Percentiles rank a stretch among this genome's conserved stretches.
phyloP scores from a whole-genome alignment of 345 rosid genomes.

The Raphanus sativus region DNA sequence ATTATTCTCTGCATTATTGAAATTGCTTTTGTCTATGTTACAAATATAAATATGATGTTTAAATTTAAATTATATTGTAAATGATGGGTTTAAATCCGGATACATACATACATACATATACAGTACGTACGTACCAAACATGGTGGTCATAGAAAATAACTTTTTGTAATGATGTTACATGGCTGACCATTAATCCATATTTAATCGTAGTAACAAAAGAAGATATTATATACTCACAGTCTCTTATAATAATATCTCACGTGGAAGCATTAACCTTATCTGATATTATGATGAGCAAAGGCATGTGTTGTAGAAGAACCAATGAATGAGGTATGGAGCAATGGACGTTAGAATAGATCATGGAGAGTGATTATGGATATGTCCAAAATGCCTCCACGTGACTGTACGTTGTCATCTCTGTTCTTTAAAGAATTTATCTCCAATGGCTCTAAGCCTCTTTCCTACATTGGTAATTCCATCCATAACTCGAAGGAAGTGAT shows the following conservation, averaged over 20 bases:
- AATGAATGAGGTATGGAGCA: slow-evolving; percentile 39
- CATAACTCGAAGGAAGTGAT: slow-evolving; percentile 26
- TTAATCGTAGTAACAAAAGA: neutral
- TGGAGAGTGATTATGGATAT: slow-evolving; percentile 7
- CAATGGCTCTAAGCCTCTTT: neutral
- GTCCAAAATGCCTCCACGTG: slow-evolving; percentile 34
- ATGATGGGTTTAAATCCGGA: neutral
- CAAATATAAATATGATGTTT: neutral
- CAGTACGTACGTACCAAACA: neutral
- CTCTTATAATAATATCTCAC: neutral
- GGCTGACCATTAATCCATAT: neutral
- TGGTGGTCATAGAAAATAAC: neutral
- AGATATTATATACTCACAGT: neutral
- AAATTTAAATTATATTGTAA: too few relatives aligned
- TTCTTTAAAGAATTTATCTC: slow-evolving; percentile 26
- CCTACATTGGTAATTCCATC: neutral
- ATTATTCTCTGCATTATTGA: neutral
- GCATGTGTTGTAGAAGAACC: slow-evolving; percentile 19
- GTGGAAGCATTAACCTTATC: neutral
- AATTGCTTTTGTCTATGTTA: neutral
- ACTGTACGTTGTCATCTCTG: slow-evolving; percentile 27
- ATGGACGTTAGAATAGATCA: slow-evolving; percentile 22
- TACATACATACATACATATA: neutral
- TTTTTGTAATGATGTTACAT: neutral
- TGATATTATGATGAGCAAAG: slow-evolving; percentile 22